Percentiles rank a stretch among this genome's conserved stretches.
These are phyloP conservation scores for Acaromyces ingoldii DNA, from an alignment of 1,284 basidiomycete species.

Conservation along the genomic window DNA sequence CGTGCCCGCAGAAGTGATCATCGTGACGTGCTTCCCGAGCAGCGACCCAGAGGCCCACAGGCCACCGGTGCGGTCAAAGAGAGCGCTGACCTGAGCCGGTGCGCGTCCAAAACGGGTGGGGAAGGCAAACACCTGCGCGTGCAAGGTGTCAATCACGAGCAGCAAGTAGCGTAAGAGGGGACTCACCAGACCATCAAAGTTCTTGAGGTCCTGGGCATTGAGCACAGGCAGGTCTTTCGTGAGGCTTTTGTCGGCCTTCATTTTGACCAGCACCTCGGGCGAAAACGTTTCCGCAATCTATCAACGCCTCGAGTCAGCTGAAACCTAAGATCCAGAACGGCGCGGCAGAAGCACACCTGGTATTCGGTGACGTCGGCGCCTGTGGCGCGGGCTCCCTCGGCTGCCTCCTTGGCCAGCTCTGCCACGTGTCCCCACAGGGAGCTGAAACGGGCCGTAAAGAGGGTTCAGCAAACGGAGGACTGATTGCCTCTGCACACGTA, in stretches of 20 bases:
- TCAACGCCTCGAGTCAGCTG: no score
- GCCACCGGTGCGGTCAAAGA: conserved; percentile 69
- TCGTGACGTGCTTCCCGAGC: conserved; percentile 69
- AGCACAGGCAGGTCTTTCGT: conserved; percentile 59
- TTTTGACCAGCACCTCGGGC: conserved; percentile 67
- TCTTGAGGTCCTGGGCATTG: conserved; percentile 62
- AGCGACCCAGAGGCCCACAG: conserved; percentile 69
- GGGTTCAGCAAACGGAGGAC: no score
- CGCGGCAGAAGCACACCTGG: no score
- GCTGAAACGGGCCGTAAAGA: no score
- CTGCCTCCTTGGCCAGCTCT: conserved; percentile 72
- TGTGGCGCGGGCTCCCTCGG: conserved; percentile 64
- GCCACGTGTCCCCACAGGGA: conserved; percentile 39
- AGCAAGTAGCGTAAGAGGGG: no score
- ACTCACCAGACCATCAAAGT: conserved; percentile 57
- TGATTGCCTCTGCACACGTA: no score
- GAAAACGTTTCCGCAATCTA: conserved; percentile 80
- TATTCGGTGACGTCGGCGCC: conserved; percentile 69
- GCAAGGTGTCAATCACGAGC: no score
- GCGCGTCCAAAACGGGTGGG: conserved; percentile 52
- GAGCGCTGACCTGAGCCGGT: conserved; percentile 57
- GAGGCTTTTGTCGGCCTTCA: conserved; percentile 61
- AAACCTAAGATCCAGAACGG: no score
- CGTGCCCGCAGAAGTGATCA: conserved; percentile 62
- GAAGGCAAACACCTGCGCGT: conserved; percentile 67